Conservation (phyloP, 1,284 basidiomycete species). For the Fomitopsis palustris region DNA sequence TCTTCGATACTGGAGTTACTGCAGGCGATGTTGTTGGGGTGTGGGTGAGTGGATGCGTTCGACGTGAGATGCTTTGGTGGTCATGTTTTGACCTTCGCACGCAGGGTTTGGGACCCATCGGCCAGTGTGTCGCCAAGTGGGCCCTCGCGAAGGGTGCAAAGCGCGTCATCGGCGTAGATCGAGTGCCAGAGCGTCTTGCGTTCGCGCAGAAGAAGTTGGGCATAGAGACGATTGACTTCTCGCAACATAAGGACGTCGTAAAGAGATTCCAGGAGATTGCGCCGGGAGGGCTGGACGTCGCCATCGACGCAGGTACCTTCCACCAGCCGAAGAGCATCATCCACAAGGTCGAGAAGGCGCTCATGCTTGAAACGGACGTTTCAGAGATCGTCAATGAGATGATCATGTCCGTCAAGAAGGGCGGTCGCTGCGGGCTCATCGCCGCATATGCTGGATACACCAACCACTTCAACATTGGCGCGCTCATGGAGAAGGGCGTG, state of each 20-base stretch:
- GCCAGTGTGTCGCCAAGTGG: conserved; percentile 59
- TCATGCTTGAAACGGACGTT: conserved; percentile 77
- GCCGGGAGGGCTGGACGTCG: conserved; percentile 63
- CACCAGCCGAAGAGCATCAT: conserved; percentile 63
- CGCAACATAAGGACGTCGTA: conserved; percentile 50
- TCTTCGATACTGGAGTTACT: conserved; percentile 66
- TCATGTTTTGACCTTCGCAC: neutral
- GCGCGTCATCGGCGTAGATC: conserved; percentile 73
- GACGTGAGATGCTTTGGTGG: neutral
- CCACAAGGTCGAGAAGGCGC: conserved; percentile 67
- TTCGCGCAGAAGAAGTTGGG: conserved; percentile 54
- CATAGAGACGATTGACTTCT: conserved; percentile 67
- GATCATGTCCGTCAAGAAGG: conserved; percentile 60
- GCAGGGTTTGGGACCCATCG: conserved; percentile 61
- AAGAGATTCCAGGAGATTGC: conserved; percentile 60
- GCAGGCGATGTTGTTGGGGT: conserved; percentile 65
- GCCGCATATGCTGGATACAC: conserved; percentile 63
- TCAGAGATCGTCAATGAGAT: conserved; percentile 72
- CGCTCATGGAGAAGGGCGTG: conserved; percentile 77
- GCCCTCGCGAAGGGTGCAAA: conserved; percentile 67
- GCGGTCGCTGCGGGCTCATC: conserved; percentile 61
- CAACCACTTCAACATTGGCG: conserved; percentile 71
- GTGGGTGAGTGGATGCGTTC: conserved; percentile 40
- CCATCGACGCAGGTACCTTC: conserved; percentile 59
- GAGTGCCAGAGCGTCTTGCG: conserved; percentile 56